A percentile compares a stretch with the other conserved stretches of the same genome.
phyloP scores from a whole-genome alignment of 495 filamentous ascomycete genomes.

The Penicillium samsonianum region DNA sequence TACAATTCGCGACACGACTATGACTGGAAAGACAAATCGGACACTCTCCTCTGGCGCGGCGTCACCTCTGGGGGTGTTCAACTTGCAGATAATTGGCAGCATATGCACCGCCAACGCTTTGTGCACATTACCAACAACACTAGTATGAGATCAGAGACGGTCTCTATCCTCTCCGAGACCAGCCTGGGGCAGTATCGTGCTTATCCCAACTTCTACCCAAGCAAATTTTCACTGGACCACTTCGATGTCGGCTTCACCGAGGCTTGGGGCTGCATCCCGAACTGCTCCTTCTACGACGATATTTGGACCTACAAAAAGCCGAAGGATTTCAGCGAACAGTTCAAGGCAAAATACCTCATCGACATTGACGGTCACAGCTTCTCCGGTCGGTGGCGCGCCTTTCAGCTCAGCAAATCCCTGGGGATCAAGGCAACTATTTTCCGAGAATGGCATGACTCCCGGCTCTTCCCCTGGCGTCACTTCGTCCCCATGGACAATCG shows the following conservation, averaged over 20 bases:
- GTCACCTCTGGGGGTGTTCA: constrained; percentile 50
- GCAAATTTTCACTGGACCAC: constrained; percentile 34
- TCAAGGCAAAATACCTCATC: constrained; percentile 60
- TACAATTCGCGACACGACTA: constrained; percentile 41
- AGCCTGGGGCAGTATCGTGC: constrained; percentile 18
- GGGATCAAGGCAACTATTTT: constrained; percentile 74
- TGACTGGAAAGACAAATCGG: constrained; percentile 42
- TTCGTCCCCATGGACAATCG: constrained; percentile 86
- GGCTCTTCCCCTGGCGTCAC: constrained; percentile 70
- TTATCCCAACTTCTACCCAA: constrained; percentile 32
- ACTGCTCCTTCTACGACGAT: constrained; percentile 46
- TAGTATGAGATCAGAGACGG: constrained; percentile 40
- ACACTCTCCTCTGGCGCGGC: constrained; percentile 52
- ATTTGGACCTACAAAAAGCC: constrained; percentile 29
- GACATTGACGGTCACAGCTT: constrained; percentile 77
- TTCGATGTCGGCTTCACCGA: constrained; percentile 49
- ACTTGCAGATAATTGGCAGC: constrained; percentile 33
- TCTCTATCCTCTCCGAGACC: constrained; percentile 27
- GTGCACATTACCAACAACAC: constrained; percentile 60
- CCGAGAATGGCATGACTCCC: constrained; percentile 73
- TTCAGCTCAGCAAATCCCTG: constrained; percentile 62
- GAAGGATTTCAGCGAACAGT: constrained; percentile 51
- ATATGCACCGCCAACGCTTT: constrained; percentile 52
- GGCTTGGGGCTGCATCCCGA: constrained; percentile 38
- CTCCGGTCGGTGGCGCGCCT: constrained; percentile 69